These are phyloP conservation scores for Sugiyamaella lignohabitans DNA, from an alignment of 805 yeast species.

Conservation along the genomic window DNA sequence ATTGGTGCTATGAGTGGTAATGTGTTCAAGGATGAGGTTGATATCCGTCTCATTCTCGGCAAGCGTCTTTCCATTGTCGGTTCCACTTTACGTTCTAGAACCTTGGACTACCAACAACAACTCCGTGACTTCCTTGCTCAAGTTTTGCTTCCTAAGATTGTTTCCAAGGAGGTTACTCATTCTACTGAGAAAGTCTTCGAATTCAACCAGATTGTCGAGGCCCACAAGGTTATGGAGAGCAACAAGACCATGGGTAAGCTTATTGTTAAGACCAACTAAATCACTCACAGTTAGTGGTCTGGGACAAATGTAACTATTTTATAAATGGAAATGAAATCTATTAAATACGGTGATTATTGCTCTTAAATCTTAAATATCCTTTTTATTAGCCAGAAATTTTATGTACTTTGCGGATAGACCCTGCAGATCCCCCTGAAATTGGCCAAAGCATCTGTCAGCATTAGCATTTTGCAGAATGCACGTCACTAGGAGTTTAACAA, in stretches of 20 bases:
- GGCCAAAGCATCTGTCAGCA: no score
- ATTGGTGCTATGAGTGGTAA: slow-evolving; percentile 26
- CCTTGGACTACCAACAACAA: slow-evolving; percentile 21
- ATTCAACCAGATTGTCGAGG: slow-evolving; percentile 22
- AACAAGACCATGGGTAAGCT: slow-evolving; percentile 28
- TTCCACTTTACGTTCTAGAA: slow-evolving; percentile 28
- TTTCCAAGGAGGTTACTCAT: slow-evolving; percentile 21
- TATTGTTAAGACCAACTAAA: slow-evolving; percentile 12
- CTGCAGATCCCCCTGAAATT: no score
- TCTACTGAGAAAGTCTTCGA: slow-evolving; percentile 22
- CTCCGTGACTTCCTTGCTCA: slow-evolving; percentile 24
- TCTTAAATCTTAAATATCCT: no score
- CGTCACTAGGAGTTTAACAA: no score
- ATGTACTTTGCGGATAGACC: no score
- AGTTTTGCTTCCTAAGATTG: slow-evolving; percentile 24
- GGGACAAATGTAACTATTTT: no score
- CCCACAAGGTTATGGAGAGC: slow-evolving; percentile 28
- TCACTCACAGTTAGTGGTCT: no score
- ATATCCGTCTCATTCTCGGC: slow-evolving; percentile 21
- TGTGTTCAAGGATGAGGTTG: slow-evolving; percentile 14
- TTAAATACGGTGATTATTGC: no score
- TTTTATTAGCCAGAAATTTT: no score
- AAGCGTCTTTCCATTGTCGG: slow-evolving; percentile 28
- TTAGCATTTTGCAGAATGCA: no score
- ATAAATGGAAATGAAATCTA: no score